These are phyloP conservation scores for Colletotrichum lentis DNA, from an alignment of 2,329 filamentous ascomycete species.

Conservation along the genomic window DNA sequence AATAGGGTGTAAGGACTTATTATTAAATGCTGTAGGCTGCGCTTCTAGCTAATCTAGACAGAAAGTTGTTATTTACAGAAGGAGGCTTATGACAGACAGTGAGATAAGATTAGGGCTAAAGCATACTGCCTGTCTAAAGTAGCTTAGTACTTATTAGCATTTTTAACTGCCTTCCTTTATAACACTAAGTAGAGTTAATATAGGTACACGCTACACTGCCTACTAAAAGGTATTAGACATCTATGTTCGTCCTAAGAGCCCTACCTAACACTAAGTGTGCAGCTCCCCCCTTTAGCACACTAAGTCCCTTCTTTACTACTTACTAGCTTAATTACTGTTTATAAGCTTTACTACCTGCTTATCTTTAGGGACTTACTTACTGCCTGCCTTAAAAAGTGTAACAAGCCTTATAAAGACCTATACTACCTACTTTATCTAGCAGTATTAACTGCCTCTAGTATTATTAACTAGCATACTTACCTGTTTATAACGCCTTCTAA, in stretches of 20 bases:
- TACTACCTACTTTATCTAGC: neutral
- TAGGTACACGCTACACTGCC: too few species aligned
- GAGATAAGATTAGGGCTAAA: neutral
- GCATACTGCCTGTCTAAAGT: neutral
- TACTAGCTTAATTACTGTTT: slow-evolving; percentile 2
- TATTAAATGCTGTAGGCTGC: neutral
- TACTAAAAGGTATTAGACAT: too few species aligned
- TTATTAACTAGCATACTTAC: neutral
- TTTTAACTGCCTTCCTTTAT: neutral
- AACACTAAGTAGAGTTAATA: too few species aligned
- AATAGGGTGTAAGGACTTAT: neutral
- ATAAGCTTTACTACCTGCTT: neutral
- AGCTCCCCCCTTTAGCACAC: too few species aligned
- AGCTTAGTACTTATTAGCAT: too few species aligned
- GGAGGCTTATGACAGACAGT: too few species aligned
- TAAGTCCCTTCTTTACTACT: too few species aligned
- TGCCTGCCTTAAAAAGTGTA: neutral
- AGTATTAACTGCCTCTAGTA: neutral
- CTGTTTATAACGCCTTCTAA: neutral
- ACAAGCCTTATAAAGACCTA: neutral
- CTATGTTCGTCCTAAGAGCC: too few species aligned
- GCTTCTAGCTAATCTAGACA: neutral
- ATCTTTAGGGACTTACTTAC: neutral
- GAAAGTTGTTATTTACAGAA: neutral
- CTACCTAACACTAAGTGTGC: too few species aligned